Base-by-base conservation (phyloP, 805 yeast species). In the Clavispora fructus region DNA sequence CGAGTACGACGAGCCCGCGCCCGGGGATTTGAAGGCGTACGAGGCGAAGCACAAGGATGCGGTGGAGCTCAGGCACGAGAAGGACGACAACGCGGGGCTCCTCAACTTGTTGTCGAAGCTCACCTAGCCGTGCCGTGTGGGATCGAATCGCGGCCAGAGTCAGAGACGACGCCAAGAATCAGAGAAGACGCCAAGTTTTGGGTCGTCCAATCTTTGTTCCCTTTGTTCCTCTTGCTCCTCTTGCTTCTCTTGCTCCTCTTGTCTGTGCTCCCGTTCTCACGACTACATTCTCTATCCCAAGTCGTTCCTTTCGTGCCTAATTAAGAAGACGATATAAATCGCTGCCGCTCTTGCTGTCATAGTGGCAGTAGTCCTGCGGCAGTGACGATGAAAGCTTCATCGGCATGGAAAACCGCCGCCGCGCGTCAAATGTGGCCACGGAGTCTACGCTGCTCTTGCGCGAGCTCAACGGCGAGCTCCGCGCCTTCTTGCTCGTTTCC, bases 11-110 rank as follows among this genome's bases (percentile, higher is more conserved):
- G 45, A 43, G 41, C 45, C 45, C 3, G 30, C 17, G 6, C 16
- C 35, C 13, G 27, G 12, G 12, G 41, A 43, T 8, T 31, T 43
- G 27, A 11, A 29, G 13, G 40, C 52, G 10, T 63, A 57, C 43
- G 60, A 54, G 17, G 44, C 45, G 23, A 60, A 58, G 45, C 70
- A 64, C 46, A 67, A 64, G 49, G 72, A 65, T 47, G 65, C 49
- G 27, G 39, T 65, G 26, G 69, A 63, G 41, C 57, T 67, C 44
- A 63, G 60, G 41, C 69, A 63, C 32, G 61, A 45, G 25, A 31
- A 39, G 13, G 46, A 43, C 39, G 43, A 41, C 27, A 46, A 53
- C 30, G 28, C 52, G 17, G 56, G 53, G 16, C 50, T 54, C 16
- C 46, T 54, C 39, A 45, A 47, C 23, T 44, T 54, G 41, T 43